Evolutionary conservation across 441 rosid species (phyloP).

Genomic region (Brassica hybrid): DNA sequence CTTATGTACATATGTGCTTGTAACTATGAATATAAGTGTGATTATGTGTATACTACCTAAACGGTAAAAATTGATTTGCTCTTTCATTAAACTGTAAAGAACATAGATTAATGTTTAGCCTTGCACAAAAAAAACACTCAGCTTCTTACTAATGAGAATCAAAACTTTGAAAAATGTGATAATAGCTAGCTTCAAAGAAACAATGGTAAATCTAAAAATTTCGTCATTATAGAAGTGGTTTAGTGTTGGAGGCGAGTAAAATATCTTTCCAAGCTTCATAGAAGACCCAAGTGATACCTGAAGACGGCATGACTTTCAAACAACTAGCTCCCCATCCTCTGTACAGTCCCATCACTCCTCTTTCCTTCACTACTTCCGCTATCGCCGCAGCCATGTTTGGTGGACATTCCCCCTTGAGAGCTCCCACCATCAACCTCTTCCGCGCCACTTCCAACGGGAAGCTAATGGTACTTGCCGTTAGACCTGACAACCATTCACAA

Average conservation of each 20-base stretch:
- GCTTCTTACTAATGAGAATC: conserved; percentile 27
- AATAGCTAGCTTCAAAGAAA: conserved; percentile 22
- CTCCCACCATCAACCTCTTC: conserved; percentile 96
- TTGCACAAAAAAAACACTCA: not conserved
- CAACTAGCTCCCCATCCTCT: conserved; percentile 99
- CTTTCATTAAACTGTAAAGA: conserved; percentile 10
- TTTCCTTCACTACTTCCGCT: conserved; percentile 80
- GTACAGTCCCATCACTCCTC: conserved; percentile 82
- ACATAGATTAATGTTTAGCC: conserved; percentile 15
- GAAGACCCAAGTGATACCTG: conserved; percentile 97
- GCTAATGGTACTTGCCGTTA: conserved; percentile 94
- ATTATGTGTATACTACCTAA: conserved; percentile 33
- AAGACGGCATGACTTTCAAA: conserved; percentile 96
- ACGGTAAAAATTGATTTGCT: conserved; percentile 22
- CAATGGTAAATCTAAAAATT: conserved; percentile 8
- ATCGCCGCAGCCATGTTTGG: conserved; percentile 92
- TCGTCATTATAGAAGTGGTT: conserved; percentile 46
- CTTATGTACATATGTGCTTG: conserved; percentile 36
- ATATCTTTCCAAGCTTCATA: conserved; percentile 98
- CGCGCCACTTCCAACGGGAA: no score
- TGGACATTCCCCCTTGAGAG: conserved; percentile 86
- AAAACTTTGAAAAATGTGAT: conserved; percentile 31
- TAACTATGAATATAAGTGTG: conserved; percentile 33
- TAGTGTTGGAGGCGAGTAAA: conserved; percentile 53
- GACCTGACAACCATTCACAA: conserved; percentile 53